phyloP scores from a whole-genome alignment of 202 grass and related monocot genomes.

The Musa balbisiana region DNA sequence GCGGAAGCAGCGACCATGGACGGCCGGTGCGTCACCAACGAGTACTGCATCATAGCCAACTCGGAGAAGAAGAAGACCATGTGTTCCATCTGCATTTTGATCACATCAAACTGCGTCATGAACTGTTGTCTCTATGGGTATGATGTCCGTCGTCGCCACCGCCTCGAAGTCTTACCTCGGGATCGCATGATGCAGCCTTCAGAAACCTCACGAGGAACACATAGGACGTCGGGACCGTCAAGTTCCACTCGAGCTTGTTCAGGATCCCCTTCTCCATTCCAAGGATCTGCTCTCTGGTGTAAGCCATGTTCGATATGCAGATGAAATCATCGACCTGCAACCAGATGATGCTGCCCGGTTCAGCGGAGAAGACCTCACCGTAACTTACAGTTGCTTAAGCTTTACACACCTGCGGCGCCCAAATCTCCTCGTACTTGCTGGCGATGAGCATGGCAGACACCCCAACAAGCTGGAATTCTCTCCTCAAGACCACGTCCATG shows the following conservation, averaged over 20 bases:
- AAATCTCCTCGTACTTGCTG: conserved; percentile 82
- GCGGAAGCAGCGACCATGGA: conserved; percentile 60
- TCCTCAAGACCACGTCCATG: conserved; percentile 27
- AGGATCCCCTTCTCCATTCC: conserved; percentile 69
- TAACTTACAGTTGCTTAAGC: too few species aligned
- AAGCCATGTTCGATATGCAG: conserved; percentile 53
- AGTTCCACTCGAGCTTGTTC: conserved; percentile 74
- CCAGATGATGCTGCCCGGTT: neutral
- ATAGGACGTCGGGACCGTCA: conserved; percentile 70
- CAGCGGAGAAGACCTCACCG: neutral
- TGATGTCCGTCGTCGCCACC: too few species aligned
- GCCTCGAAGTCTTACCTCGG: conserved; percentile 36
- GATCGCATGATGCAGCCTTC: conserved; percentile 52
- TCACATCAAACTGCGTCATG: neutral
- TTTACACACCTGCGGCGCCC: conserved; percentile 50
- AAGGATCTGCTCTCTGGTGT: conserved; percentile 61
- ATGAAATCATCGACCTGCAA: conserved; percentile 77
- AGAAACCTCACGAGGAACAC: conserved; percentile 67
- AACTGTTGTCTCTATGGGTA: too few species aligned
- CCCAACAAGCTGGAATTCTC: conserved; percentile 66
- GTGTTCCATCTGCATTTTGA: conserved; percentile 46
- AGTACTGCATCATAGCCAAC: conserved; percentile 56
- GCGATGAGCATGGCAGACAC: conserved; percentile 62
- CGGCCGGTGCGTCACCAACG: conserved; percentile 29
- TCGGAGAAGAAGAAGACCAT: conserved; percentile 72